These are phyloP conservation scores for Pleurotus citrinopileatus DNA, from an alignment of 768 basidiomycete genomes.

Conservation along the genomic window DNA sequence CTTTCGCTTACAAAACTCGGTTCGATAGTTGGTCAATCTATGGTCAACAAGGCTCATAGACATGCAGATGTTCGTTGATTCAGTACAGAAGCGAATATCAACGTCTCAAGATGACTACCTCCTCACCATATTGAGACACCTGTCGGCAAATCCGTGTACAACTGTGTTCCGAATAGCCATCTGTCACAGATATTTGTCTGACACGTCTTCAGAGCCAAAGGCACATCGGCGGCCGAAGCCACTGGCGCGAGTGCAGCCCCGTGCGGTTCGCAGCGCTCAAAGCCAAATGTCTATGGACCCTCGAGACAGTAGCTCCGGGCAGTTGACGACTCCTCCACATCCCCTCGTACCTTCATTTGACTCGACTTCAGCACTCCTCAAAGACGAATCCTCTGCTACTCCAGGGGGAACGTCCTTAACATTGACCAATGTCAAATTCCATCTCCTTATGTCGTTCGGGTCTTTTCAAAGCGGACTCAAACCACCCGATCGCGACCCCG, in stretches of 20 bases:
- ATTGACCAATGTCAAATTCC: slow-evolving; percentile 29
- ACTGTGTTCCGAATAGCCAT: slow-evolving; percentile 41
- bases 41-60: slow-evolving; percentile 32
- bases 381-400: slow-evolving; percentile 10
- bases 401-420: slow-evolving; percentile 9
- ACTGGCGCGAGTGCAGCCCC: slow-evolving; percentile 22
- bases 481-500: slow-evolving; percentile 25
- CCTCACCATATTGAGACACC: slow-evolving; percentile 31
- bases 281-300: slow-evolving; percentile 9
- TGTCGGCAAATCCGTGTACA: slow-evolving; percentile 31
- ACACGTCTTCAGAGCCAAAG: not conserved
- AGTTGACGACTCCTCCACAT: slow-evolving; percentile 13
- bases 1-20: not conserved
- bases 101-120: slow-evolving; percentile 21
- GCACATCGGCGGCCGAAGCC: slow-evolving; percentile 15
- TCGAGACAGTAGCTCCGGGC: not conserved
- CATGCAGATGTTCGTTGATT: slow-evolving; percentile 32
- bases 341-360: slow-evolving; percentile 14
- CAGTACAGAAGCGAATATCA: slow-evolving; percentile 32
- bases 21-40: slow-evolving; percentile 36
- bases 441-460: slow-evolving; percentile 36
- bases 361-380: slow-evolving; percentile 19
- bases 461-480: slow-evolving; percentile 27
- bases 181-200: slow-evolving; percentile 30
- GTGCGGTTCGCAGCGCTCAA: slow-evolving; percentile 18